Evolutionary conservation across 495 filamentous ascomycete species (phyloP), one percentile per base, ranked within the genome.

Genomic region (Clohesyomyces aquaticus): DNA sequence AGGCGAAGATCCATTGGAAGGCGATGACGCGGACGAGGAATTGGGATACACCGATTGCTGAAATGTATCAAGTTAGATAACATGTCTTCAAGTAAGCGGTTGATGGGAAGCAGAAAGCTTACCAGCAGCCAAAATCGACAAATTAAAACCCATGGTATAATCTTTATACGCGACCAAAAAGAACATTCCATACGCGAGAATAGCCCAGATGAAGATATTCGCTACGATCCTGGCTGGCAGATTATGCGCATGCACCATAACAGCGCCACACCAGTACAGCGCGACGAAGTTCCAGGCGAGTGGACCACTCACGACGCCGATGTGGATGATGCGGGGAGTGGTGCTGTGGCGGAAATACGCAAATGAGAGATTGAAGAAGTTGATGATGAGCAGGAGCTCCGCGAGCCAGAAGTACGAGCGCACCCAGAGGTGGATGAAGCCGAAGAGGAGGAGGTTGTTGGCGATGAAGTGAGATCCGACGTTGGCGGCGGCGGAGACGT

Each of bases 1-100:
- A 93, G 28, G 91, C 90, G 72, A 95, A 96, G 74, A 92, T 91
- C 92, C 90, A 95, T 77, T 96, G 91, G 56, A 94, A 76, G 41
- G 85, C 71, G 74, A 29, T 28, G 2, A 56, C n/a, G 16, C 89
- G 86, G 69, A 82, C 80, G 41, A 83, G 74, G 75, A 94, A 83
- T 73, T 96, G 91, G 16, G 82, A 81, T 16, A 95, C 83, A 11
- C 89, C 91, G 50, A 95, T 81, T 11, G 88, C 83, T 86, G 56
- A 12, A 18, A 32, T 38, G n/a, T n/a, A 51, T 28, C 4, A 18
- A 19, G 43, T 59, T 43, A 59, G 55, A 4, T 4, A 29, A 10
- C 23, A 59, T 42, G 4, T 26, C 16, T 14, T 9, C 21, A 45
- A 26, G 4, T 4, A 22, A n/a, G 6, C 4, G 54, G n/a, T 26